Conservation (phyloP, 345 rosid species). For the Camelina laxa region DNA sequence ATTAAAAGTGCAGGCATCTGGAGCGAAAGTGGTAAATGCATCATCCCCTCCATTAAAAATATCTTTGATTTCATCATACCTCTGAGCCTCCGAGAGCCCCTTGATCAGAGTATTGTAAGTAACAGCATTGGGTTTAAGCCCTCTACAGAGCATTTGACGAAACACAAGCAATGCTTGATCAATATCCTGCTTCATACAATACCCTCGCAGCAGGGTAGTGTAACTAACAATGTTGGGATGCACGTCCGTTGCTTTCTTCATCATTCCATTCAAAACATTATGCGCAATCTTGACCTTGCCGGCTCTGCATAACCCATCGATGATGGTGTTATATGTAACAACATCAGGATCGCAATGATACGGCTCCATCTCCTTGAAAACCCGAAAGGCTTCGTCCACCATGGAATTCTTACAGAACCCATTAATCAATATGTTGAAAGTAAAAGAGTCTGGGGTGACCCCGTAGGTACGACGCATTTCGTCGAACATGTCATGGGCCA, state of each 20-base stretch:
- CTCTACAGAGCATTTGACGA: conserved; percentile 55
- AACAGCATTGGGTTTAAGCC: conserved; percentile 62
- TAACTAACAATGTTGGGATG: conserved; percentile 71
- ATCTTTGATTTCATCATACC: conserved; percentile 61
- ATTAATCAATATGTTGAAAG: conserved; percentile 70
- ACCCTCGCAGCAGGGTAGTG: conserved; percentile 83
- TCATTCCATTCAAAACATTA: conserved; percentile 77
- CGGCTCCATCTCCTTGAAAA: conserved; percentile 64
- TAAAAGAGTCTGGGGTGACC: conserved; percentile 69
- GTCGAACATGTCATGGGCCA: conserved; percentile 69
- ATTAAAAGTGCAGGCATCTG: conserved; percentile 81
- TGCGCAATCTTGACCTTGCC: conserved; percentile 79
- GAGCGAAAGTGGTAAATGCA: conserved; percentile 46
- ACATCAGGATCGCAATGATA: conserved; percentile 66
- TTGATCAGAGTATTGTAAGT: conserved; percentile 75
- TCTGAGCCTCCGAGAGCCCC: conserved; percentile 72
- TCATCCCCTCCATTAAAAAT: conserved; percentile 48
- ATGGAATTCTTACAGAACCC: conserved; percentile 76
- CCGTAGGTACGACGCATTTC: conserved; percentile 84
- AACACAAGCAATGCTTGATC: conserved; percentile 69
- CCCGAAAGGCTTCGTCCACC: conserved; percentile 71
- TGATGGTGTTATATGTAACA: conserved; percentile 76
- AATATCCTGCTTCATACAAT: conserved; percentile 67
- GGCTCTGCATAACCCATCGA: conserved; percentile 79
- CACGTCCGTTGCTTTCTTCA: conserved; percentile 50